Evolutionary conservation across 2,329 filamentous ascomycete genomes (phyloP).

Genomic region (Trichophyton simii): DNA sequence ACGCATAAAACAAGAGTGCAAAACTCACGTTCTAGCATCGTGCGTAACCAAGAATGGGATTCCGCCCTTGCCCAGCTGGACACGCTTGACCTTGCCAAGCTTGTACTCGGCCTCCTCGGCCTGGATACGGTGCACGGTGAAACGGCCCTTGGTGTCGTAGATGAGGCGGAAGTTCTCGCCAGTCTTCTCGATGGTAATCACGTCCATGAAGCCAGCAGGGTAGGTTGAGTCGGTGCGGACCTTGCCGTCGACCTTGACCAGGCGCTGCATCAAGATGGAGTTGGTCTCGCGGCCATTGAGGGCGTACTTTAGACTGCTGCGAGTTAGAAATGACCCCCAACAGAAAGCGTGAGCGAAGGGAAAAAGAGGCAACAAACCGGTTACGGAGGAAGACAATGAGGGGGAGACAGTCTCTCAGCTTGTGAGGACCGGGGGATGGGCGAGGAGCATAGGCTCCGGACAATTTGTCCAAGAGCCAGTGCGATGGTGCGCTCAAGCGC

Average conservation of each 20-base stretch:
- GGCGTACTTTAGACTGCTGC: constrained; percentile 92
- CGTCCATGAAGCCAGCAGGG: constrained; percentile 98
- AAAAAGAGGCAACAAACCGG: constrained; percentile 32
- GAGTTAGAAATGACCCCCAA: constrained; percentile 4
- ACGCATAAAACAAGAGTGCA: constrained; percentile 47
- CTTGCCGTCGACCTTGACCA: constrained; percentile 99
- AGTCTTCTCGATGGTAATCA: constrained; percentile 98
- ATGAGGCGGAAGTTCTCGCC: constrained; percentile 99
- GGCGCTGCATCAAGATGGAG: constrained; percentile 97
- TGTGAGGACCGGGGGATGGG: constrained; percentile 82
- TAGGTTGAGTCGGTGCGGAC: constrained; percentile 97
- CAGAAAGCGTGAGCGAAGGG: too few relatives aligned
- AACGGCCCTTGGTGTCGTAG: constrained; percentile 99
- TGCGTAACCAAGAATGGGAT: constrained; percentile 99
- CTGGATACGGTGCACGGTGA: constrained; percentile 99
- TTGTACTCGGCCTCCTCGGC: constrained; percentile 99
- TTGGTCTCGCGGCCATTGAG: constrained; percentile 97
- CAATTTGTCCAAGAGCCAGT: constrained; percentile 99
- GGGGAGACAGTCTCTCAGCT: constrained; percentile 97
- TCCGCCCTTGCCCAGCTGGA: constrained; percentile 97
- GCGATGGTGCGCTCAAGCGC: constrained; percentile 95
- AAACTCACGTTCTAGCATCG: constrained; percentile 99
- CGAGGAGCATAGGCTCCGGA: constrained; percentile 70
- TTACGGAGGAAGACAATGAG: constrained; percentile 95
- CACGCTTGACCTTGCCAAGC: constrained; percentile 99